Evolutionary conservation across 129 eudicot species (phyloP), one percentile per base, ranked within the genome.

Genomic region (Artemisia argyi): DNA sequence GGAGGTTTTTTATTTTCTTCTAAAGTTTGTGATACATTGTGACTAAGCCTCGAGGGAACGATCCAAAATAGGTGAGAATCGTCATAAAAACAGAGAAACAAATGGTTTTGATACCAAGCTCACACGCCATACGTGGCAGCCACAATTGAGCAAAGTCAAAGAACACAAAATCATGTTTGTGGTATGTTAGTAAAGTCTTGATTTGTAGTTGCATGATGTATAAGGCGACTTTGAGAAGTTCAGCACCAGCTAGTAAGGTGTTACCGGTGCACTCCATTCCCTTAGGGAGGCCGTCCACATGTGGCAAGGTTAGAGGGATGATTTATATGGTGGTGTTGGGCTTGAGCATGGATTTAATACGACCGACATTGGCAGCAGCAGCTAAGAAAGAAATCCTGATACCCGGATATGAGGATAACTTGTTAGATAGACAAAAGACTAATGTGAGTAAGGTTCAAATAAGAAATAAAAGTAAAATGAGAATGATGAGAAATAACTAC

Each of bases 71-170:
- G 10, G 69, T 79, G 18, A 76, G 20, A 58, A 69, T 62, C 19
- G 83, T 78, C 32, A 72, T 55, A 9, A 84, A 87, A 30, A 76
- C 87, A 9, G 79, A 76, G 78, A 66, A 84, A 47, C 22, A 68
- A 1, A 81, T 77, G 2, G 87, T 66, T 57, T 73, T 79, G 69
- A 84, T 84, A 4, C 79, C 81, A 17, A 84, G 60, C n/a, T 76
- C 65, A 47, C 72, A 47, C 1, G 83, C 86, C 5, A 79, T 15
- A 11, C 57, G 7, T 0, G 93, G 87, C 11, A 84, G 73, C 89
- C 92, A 87, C 16, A 77, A 54, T 39, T 87, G 93, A 1, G 87
- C 93, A 56, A 87, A 87, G 50, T 87, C 93, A 9, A 87, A 84
- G 32, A 84, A 16, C 2, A 87, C 77, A 14, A 84, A 67, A 30